A percentile compares a stretch with the other conserved stretches of the same genome.
Evolutionary conservation across 2,329 filamentous ascomycete genomes (phyloP).

Genomic region (Tolypocladium guangdongense): DNA sequence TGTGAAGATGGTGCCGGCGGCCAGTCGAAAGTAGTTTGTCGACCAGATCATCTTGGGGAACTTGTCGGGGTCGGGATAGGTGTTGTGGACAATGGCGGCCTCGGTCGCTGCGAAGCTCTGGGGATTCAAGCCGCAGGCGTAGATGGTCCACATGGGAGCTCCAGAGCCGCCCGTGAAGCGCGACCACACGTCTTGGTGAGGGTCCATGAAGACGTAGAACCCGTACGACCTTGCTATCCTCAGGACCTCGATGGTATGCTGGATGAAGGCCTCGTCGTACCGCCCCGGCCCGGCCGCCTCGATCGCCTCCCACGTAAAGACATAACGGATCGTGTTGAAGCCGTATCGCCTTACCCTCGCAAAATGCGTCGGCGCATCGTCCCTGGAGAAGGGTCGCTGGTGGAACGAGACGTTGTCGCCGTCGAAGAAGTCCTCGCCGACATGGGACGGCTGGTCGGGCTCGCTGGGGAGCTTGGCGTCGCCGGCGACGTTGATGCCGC

Average conservation of each 20-base stretch:
- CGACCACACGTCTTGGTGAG: constrained; percentile 98
- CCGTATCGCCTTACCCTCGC: constrained; percentile 76
- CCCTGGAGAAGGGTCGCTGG: constrained; percentile 68
- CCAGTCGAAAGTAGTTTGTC: constrained; percentile 86
- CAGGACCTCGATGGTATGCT: constrained; percentile 78
- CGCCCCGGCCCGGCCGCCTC: constrained; percentile 81
- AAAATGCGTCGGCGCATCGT: constrained; percentile 81
- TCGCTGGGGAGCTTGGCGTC: constrained; percentile 82
- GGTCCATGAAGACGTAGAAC: constrained; percentile 97
- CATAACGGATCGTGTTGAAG: constrained; percentile 91
- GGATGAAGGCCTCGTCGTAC: constrained; percentile 90
- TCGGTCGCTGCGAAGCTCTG: constrained; percentile 75
- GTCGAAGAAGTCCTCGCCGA: constrained; percentile 74
- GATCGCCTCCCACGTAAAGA: constrained; percentile 99
- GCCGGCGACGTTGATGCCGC: constrained; percentile 87
- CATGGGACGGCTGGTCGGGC: constrained; percentile 73
- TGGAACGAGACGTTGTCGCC: constrained; percentile 88
- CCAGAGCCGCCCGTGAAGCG: constrained; percentile 89
- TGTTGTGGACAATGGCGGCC: constrained; percentile 91
- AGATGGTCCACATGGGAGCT: constrained; percentile 94
- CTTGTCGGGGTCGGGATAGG: constrained; percentile 68
- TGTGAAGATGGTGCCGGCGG: constrained; percentile 83
- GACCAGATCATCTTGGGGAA: constrained; percentile 99
- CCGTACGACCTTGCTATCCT: constrained; percentile 79
- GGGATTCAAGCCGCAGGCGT: constrained; percentile 86